Evolutionary conservation across 1,284 basidiomycete genomes (phyloP), one percentile per base, ranked within the genome.

Genomic region (Papiliotrema flavescens): DNA sequence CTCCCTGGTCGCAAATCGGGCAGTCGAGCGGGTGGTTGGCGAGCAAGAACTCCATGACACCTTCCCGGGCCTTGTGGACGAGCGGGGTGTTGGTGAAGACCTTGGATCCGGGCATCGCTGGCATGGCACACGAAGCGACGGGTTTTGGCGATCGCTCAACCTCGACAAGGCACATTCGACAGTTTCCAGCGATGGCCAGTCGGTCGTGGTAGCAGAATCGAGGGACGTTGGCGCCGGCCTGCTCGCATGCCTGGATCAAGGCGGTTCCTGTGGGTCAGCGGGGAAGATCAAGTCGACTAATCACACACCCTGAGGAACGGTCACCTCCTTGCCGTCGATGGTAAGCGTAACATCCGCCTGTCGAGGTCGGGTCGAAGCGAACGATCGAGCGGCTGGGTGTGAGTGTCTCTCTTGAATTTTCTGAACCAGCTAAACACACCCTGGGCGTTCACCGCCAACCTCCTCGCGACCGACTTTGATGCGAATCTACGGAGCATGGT

Each of bases 31-130:
- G 95, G 74, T 98, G 95, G 79, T 98, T 98, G 61, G 93, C 85
- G 53, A 98, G 85, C 37, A 98, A 82, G 79, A 98, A 98, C 76
- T 98, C 96, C 94, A 98, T 97, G 56, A 98, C 95, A 56, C 95
- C 94, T 78, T 96, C 93, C 35, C 90, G 89, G 61, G 49, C 67
- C 82, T 95, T 93, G 76, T 97, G 93, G 15, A 98, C 92, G 13
- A 93, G 80, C 26, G 94, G 92, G 2, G 91, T 89, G 76, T 97
- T 93, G 53, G 96, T 99, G 76, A 88, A 96, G 51, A 99, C 93
- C 75, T 93, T 93, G 49, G 91, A 83, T 51, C 94, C 94, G 49
- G 91, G 90, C 91, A 97, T 94, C 42, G 94, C 95, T 46, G 95
- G 96, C 89, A 96, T 94, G 13, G 95, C 95, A 75, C 95, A 80